Percentiles rank a stretch among this genome's conserved stretches.
Evolutionary conservation across 2,329 filamentous ascomycete species (phyloP).

Genomic region (Cercospora zeae-maydis): DNA sequence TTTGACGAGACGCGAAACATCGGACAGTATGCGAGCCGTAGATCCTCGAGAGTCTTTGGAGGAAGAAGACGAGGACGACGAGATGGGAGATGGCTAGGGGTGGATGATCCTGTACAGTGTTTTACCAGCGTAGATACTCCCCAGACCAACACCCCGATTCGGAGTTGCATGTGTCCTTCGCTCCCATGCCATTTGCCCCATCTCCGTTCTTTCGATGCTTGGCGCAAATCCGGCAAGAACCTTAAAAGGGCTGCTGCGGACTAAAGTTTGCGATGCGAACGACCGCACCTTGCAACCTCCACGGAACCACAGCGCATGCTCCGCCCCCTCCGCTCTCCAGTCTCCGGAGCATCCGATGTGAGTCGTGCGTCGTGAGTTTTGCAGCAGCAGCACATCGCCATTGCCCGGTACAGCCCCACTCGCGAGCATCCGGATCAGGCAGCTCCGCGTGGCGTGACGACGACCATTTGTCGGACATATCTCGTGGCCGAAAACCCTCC

Average conservation of each 20-base stretch:
- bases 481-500: constrained; percentile 5
- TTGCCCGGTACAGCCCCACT: background rate
- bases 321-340: background rate
- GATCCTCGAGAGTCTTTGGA: constrained; percentile 13
- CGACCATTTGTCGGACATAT: background rate
- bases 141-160: background rate
- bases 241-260: background rate
- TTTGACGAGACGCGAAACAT: constrained; percentile 16
- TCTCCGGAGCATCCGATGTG: background rate
- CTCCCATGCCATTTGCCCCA: background rate
- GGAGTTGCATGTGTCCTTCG: background rate
- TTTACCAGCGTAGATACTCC: constrained; percentile 6
- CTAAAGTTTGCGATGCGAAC: background rate
- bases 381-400: background rate
- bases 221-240: background rate
- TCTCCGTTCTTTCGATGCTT: background rate
- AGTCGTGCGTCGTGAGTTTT: background rate
- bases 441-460: background rate
- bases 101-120: background rate
- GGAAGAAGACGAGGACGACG: constrained; percentile 20
- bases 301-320: no score
- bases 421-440: background rate
- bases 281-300: background rate
- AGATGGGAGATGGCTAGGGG: constrained; percentile 10
- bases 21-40: constrained; percentile 27